These are phyloP conservation scores for Talaromyces adpressus DNA, from an alignment of 495 filamentous ascomycete genomes.

Conservation along the genomic window DNA sequence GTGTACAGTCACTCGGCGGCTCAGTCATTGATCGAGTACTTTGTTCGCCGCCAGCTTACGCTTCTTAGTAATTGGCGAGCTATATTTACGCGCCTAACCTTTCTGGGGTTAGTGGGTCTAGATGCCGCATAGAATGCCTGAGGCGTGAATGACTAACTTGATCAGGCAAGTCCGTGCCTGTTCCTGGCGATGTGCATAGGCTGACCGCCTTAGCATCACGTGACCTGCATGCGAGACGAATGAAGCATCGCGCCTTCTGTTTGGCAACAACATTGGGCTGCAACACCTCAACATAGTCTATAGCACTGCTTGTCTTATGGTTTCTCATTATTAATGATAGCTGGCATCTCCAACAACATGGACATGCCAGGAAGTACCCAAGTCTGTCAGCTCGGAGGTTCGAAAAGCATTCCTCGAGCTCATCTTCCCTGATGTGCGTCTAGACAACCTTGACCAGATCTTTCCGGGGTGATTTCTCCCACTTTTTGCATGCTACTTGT, in stretches of 20 bases:
- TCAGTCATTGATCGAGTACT: neutral
- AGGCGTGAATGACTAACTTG: neutral
- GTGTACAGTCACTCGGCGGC: neutral
- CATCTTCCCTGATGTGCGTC: neutral
- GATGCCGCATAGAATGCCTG: neutral
- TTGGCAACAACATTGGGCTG: slow-evolving; percentile 12
- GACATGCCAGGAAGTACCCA: neutral
- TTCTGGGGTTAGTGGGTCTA: neutral
- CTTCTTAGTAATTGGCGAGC: neutral
- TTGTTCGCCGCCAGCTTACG: neutral
- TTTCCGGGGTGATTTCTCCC: neutral
- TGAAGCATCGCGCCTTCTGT: slow-evolving; percentile 5
- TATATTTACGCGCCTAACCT: neutral
- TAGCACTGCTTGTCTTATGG: neutral
- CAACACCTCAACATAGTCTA: slow-evolving; percentile 9
- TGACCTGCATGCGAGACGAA: slow-evolving; percentile 2
- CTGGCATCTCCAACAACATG: neutral
- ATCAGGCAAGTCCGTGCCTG: slow-evolving; percentile 2
- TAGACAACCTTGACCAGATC: neutral
- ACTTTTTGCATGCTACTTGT: neutral
- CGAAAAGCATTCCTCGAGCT: neutral
- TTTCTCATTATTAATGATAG: neutral
- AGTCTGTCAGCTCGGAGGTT: neutral
- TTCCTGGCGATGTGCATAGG: neutral
- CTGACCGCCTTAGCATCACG: neutral